Evolutionary conservation across 129 eudicot genomes (phyloP).

Genomic region (Logfia minima): DNA sequence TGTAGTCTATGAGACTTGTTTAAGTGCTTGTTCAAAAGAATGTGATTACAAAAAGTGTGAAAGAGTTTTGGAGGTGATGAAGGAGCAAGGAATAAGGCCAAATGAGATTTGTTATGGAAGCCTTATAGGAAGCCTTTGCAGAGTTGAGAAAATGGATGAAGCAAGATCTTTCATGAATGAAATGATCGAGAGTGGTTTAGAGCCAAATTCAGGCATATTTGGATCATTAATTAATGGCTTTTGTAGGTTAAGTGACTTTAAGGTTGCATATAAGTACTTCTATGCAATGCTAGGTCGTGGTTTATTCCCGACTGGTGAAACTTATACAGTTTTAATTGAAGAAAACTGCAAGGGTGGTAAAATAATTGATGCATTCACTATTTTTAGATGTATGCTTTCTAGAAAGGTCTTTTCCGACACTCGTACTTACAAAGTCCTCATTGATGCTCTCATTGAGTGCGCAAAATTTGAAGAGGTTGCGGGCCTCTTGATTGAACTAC

Average conservation of each 20-base stretch:
- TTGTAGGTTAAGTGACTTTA: constrained; percentile 33
- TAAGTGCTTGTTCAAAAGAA: constrained; percentile 31
- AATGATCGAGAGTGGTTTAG: constrained; percentile 38
- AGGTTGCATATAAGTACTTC: constrained; percentile 39
- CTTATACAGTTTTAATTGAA: constrained; percentile 25
- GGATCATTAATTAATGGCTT: constrained; percentile 35
- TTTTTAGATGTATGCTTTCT: constrained; percentile 37
- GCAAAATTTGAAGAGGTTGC: constrained; percentile 10
- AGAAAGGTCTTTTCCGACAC: constrained; percentile 20
- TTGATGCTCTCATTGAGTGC: constrained; percentile 26
- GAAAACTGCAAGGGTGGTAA: constrained; percentile 35
- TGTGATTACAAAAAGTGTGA: constrained; percentile 16
- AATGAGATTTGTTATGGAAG: constrained; percentile 28
- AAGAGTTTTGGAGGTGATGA: constrained; percentile 33
- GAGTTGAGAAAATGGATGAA: constrained; percentile 35
- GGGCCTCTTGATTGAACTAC: constrained; percentile 33
- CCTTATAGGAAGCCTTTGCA: constrained; percentile 29
- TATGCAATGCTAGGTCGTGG: constrained; percentile 32
- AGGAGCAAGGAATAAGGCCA: constrained; percentile 26
- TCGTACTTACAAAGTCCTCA: constrained; percentile 17
- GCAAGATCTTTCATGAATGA: constrained; percentile 39
- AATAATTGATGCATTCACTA: constrained; percentile 23
- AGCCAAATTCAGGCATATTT: constrained; percentile 33
- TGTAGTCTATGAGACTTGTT: constrained; percentile 27
- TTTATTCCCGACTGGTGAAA: constrained; percentile 17